A percentile compares a stretch with the other conserved stretches of the same genome.
phyloP scores from a whole-genome alignment of 2,329 filamentous ascomycete genomes.

The Fusarium buharicum region DNA sequence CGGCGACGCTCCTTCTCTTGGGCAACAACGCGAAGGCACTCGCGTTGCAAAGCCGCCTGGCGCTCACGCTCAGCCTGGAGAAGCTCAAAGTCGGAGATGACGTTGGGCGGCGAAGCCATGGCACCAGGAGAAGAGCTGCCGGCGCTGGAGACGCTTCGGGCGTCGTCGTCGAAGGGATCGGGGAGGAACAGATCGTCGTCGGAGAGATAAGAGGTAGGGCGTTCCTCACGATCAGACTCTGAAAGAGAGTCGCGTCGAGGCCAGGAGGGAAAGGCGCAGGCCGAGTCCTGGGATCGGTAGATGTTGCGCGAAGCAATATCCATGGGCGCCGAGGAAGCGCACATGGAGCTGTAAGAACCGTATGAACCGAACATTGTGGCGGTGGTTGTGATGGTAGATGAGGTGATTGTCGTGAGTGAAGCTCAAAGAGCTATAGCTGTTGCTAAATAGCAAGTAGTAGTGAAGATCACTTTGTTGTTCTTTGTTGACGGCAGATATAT shows the following conservation, averaged over 20 bases:
- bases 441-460: slow-evolving; percentile 33
- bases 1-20: slow-evolving; percentile 66
- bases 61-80: slow-evolving; percentile 63
- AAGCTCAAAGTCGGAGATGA: slow-evolving; percentile 60
- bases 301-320: slow-evolving; percentile 56
- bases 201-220: slow-evolving; percentile 67
- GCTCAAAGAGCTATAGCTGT: slow-evolving; percentile 35
- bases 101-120: slow-evolving; percentile 50
- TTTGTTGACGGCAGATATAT: slow-evolving; percentile 35
- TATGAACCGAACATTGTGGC: slow-evolving; percentile 61
- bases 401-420: slow-evolving; percentile 36
- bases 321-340: slow-evolving; percentile 56
- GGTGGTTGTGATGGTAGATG: slow-evolving; percentile 36
- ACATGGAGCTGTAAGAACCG: slow-evolving; percentile 62
- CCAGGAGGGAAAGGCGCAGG: slow-evolving; percentile 69
- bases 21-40: slow-evolving; percentile 62
- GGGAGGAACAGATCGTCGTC: slow-evolving; percentile 71
- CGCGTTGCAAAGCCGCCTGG: slow-evolving; percentile 59
- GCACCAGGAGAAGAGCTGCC: slow-evolving; percentile 53
- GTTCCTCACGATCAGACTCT: slow-evolving; percentile 54
- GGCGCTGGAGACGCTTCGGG: slow-evolving; percentile 59
- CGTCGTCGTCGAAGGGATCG: slow-evolving; percentile 62
- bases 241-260: slow-evolving; percentile 64
- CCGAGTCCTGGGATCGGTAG: slow-evolving; percentile 55
- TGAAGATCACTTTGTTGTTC: slow-evolving; percentile 33